Conservation (phyloP, 257 asterid species). For the Anisodus acutangulus region DNA sequence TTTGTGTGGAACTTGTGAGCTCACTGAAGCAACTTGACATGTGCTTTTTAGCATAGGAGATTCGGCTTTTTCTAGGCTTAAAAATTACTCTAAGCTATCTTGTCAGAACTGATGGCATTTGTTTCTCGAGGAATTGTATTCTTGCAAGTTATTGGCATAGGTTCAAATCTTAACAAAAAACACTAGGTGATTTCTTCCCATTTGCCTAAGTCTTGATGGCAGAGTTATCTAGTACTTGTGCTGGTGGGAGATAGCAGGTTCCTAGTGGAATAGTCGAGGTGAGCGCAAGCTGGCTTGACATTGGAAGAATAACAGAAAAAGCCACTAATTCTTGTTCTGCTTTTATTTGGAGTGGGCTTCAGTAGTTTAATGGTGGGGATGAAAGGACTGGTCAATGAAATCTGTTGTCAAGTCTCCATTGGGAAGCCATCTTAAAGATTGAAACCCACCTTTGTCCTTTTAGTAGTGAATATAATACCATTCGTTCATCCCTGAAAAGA, state of each 20-base stretch:
- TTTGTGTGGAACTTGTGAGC: background rate
- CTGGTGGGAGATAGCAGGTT: background rate
- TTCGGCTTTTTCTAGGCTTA: slow-evolving; percentile 3
- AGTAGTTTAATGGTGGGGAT: slow-evolving; percentile 12
- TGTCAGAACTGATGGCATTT: slow-evolving; percentile 20
- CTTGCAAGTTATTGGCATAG: background rate
- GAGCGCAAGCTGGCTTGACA: background rate
- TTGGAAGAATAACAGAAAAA: background rate
- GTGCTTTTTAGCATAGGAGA: slow-evolving; percentile 9
- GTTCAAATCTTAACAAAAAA: background rate
- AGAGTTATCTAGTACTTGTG: background rate
- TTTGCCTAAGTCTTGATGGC: background rate
- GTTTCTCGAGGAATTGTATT: background rate
- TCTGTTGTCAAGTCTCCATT: background rate
- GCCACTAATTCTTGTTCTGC: background rate
- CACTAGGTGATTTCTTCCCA: slow-evolving; percentile 3
- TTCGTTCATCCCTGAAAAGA: background rate
- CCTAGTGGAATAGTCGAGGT: background rate
- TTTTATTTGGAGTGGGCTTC: slow-evolving; percentile 19
- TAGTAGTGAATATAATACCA: background rate
- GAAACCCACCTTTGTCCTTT: background rate
- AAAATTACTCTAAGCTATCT: background rate
- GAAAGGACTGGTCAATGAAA: slow-evolving; percentile 11
- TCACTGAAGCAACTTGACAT: slow-evolving; percentile 7
- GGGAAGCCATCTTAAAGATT: background rate